Evolutionary conservation across 2,329 filamentous ascomycete genomes (phyloP), one percentile per base, ranked within the genome.

Genomic region (Alternaria atra): DNA sequence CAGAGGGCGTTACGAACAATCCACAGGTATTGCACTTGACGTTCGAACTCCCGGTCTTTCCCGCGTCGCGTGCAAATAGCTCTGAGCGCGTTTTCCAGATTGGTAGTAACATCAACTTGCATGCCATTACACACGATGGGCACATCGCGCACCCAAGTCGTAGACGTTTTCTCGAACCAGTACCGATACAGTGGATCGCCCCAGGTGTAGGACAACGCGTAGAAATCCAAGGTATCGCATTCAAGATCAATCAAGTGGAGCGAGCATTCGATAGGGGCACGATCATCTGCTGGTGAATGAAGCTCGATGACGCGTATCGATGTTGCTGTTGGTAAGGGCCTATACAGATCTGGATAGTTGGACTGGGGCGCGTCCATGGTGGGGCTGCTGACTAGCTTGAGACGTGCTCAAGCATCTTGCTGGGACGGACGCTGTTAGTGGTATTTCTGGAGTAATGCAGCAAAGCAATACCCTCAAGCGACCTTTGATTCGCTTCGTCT

Each of bases 201-300:
- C 58, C 61, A 61, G 4, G 40, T 51, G 34, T 64, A 63, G 6
- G 60, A 63, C 27, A 63, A 47, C 9, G 60, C 51, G 12, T 63
- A 17, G 23, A 39, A 63, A 4, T 46, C 29, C 8, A 43, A 37
- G 12, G n/a, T 34, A 12, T 55, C 20, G 35, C 23, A 10, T 27
- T 50, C 27, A 4, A 56, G 54, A 34, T 48, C 20, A 44, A 40
- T 55, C 7, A 46, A 15, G 13, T 46, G 40, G 15, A 55, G 52
- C 1, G 52, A 46, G 40, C 52, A 55, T n/a, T 35, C 15, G 17
- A 55, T 23, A 42, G 20, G 17, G 6, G 9, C 9, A n/a, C 13
- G 3, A 10, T 46, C 29, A 9, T 2, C 10, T n/a, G 13, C 32
- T n/a, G 15, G 7, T 35, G 39, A 8, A 15, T 46, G 29, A 13